Evolutionary conservation across 495 filamentous ascomycete species (phyloP).

Genomic region (Aspergillus nidulans): DNA sequence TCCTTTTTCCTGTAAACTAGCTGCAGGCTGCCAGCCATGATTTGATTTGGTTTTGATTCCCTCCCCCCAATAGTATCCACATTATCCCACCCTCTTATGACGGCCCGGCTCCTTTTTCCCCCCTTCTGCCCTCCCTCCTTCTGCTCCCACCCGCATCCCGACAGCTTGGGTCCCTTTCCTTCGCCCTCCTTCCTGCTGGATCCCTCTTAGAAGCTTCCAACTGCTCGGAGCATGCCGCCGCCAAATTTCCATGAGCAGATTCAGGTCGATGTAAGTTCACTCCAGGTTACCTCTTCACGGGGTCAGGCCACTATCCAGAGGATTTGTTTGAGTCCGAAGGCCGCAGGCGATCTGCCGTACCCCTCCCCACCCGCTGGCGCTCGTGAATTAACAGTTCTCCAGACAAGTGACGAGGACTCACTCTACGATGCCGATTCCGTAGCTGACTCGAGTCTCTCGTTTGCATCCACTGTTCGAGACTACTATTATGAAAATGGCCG

Average conservation of each 20-base stretch:
- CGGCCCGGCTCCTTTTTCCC: neutral
- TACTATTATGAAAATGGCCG: constrained; percentile 58
- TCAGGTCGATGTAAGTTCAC: constrained; percentile 34
- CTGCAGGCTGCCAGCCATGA: too few relatives aligned
- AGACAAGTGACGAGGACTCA: constrained; percentile 43
- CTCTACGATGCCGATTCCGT: constrained; percentile 35
- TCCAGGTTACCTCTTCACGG: neutral
- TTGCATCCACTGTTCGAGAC: constrained; percentile 43
- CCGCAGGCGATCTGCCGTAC: neutral
- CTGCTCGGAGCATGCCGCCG: constrained; percentile 25
- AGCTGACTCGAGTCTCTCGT: constrained; percentile 37
- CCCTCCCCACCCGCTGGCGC: neutral
- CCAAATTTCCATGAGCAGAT: constrained; percentile 35
- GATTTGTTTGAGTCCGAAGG: neutral
- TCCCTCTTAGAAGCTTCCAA: neutral
- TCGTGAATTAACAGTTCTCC: neutral
- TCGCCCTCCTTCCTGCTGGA: neutral
- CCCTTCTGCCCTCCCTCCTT: neutral
- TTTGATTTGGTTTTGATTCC: neutral
- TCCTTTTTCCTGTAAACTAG: constrained; percentile 3
- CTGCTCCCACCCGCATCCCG: neutral
- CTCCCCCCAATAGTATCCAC: neutral
- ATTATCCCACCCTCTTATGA: neutral
- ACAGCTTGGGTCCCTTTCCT: constrained; percentile 1
- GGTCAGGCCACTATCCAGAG: too few relatives aligned